These are phyloP conservation scores for Pholiota conissans DNA, from an alignment of 768 basidiomycete genomes.

Conservation along the genomic window DNA sequence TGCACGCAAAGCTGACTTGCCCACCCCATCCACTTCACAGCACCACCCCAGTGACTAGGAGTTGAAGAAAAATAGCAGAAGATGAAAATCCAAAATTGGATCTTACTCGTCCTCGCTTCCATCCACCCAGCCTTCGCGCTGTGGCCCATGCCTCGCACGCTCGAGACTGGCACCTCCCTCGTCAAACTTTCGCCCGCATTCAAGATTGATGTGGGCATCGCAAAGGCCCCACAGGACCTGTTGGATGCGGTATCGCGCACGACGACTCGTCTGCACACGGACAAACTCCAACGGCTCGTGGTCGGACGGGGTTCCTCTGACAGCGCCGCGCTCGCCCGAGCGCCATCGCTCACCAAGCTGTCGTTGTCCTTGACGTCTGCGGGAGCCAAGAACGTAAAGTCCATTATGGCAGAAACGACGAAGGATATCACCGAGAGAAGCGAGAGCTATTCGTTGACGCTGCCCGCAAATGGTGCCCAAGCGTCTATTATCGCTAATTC, in stretches of 20 bases:
- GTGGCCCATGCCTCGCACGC: constrained; percentile 50
- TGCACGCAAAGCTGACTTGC: background rate
- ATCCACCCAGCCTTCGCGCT: constrained; percentile 25
- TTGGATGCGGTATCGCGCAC: constrained; percentile 55
- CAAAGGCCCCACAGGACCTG: constrained; percentile 54
- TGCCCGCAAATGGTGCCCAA: constrained; percentile 53
- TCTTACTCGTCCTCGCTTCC: background rate
- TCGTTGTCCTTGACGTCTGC: constrained; percentile 37
- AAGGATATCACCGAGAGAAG: constrained; percentile 45
- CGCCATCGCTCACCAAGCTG: constrained; percentile 42
- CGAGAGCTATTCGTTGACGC: constrained; percentile 59
- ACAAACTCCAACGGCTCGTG: constrained; percentile 60
- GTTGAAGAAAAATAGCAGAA: background rate
- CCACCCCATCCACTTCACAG: too few species aligned
- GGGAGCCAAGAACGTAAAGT: constrained; percentile 27
- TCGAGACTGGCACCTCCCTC: constrained; percentile 41
- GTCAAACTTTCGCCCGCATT: constrained; percentile 52
- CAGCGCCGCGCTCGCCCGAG: constrained; percentile 33
- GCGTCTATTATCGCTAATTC: constrained; percentile 61
- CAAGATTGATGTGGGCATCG: constrained; percentile 39
- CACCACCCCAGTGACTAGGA: background rate
- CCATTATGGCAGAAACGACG: constrained; percentile 55
- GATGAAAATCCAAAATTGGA: constrained; percentile 9
- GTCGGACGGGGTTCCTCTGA: constrained; percentile 59
- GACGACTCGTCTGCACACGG: constrained; percentile 40